Evolutionary conservation across 2,329 filamentous ascomycete species (phyloP).

Genomic region (Xylariaceae sp.): DNA sequence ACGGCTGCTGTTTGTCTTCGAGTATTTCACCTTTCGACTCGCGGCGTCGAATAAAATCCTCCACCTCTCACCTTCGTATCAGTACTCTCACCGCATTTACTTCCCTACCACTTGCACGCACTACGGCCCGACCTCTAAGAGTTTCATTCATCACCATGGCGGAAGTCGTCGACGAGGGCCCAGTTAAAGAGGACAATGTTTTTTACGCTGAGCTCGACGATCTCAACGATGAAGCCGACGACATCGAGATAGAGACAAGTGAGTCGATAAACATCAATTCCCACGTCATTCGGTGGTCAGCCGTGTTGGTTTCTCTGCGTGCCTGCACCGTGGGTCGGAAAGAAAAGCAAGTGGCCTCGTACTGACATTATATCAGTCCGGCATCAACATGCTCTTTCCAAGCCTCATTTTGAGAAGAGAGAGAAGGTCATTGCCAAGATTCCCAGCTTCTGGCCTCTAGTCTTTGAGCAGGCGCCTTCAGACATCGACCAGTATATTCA

Average conservation of each 20-base stretch:
- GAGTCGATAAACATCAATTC: conserved; percentile 37
- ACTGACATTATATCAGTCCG: conserved; percentile 53
- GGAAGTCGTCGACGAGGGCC: conserved; percentile 10
- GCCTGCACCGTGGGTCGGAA: background rate
- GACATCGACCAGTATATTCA: conserved; percentile 89
- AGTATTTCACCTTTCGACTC: background rate
- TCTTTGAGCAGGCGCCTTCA: conserved; percentile 80
- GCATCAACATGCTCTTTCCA: conserved; percentile 65
- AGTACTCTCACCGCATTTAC: background rate
- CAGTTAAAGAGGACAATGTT: conserved; percentile 31
- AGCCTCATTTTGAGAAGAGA: conserved; percentile 75
- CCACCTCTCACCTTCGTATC: background rate
- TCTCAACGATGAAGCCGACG: conserved; percentile 80
- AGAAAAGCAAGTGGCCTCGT: too few species aligned
- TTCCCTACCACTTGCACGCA: too few species aligned
- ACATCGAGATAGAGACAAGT: conserved; percentile 81
- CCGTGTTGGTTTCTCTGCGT: background rate
- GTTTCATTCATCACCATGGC: conserved; percentile 14
- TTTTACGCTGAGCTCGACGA: conserved; percentile 75
- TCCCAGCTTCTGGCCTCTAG: conserved; percentile 90
- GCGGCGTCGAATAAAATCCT: background rate
- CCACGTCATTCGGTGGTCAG: background rate
- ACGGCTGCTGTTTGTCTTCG: background rate
- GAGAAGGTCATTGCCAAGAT: conserved; percentile 68
- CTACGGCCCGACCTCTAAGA: background rate